Percentiles rank a stretch among this genome's conserved stretches.
phyloP scores from a whole-genome alignment of 2,329 filamentous ascomycete genomes.

The Cyclaneusma minus region DNA sequence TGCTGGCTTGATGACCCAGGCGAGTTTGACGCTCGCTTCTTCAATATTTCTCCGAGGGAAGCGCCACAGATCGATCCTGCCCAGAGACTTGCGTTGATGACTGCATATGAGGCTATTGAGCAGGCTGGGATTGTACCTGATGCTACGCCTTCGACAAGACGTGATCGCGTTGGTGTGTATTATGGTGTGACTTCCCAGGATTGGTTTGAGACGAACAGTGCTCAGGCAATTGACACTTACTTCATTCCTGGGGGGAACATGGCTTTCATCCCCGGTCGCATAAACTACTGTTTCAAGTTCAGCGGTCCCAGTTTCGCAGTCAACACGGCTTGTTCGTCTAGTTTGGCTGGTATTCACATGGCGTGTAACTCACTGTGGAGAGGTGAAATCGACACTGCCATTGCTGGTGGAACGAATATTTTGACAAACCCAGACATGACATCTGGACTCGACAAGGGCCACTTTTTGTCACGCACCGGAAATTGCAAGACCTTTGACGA shows the following conservation, averaged over 20 bases:
- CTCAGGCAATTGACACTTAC: conserved; percentile 17
- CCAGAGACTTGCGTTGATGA: conserved; percentile 60
- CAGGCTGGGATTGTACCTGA: conserved; percentile 56
- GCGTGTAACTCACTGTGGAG: conserved; percentile 16
- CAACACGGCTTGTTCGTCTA: conserved; percentile 26
- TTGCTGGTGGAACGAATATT: conserved; percentile 16
- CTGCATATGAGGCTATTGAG: conserved; percentile 69
- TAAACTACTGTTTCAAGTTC: conserved; percentile 27
- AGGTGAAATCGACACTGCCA: conserved; percentile 16
- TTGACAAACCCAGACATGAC: conserved; percentile 18
- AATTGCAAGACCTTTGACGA: conserved; percentile 32
- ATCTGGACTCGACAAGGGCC: conserved; percentile 15
- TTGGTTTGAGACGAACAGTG: conserved; percentile 18
- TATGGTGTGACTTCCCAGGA: conserved; percentile 19
- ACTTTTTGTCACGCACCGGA: conserved; percentile 21
- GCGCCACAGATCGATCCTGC: conserved; percentile 70
- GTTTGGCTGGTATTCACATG: conserved; percentile 20
- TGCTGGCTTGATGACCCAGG: conserved; percentile 59
- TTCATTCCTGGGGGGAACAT: conserved; percentile 16
- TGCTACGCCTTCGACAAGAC: conserved; percentile 19
- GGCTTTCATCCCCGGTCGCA: conserved; percentile 18
- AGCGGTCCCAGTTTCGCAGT: conserved; percentile 24
- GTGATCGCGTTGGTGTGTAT: conserved; percentile 23
- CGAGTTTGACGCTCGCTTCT: conserved; percentile 69
- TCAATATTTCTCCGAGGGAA: conserved; percentile 75